These are phyloP conservation scores for Phytophthora ohioensis DNA, from an alignment of 352 stramenopile genomes.

Conservation along the genomic window DNA sequence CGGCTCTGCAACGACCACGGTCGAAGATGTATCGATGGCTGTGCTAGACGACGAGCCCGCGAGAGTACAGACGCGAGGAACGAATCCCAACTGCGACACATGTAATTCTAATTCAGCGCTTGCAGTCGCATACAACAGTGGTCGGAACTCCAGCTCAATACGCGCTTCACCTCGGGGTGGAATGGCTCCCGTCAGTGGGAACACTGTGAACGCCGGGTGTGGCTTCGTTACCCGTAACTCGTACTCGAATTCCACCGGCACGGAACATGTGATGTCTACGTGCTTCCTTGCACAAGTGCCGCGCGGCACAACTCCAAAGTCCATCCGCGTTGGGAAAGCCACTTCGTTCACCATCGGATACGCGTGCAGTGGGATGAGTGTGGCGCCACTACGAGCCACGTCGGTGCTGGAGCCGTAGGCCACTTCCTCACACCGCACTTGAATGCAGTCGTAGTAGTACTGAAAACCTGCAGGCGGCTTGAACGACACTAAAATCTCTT, in stretches of 20 bases:
- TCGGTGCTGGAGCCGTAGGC: slow-evolving; percentile 68
- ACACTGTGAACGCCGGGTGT: slow-evolving; percentile 82
- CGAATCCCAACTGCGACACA: slow-evolving; percentile 85
- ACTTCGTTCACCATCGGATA: slow-evolving; percentile 90
- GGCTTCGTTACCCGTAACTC: slow-evolving; percentile 69
- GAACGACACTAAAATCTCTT: slow-evolving; percentile 86
- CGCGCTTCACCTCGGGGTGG: slow-evolving; percentile 66
- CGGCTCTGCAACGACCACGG: slow-evolving; percentile 3
- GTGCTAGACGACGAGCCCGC: slow-evolving; percentile 65
- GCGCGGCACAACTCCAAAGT: slow-evolving; percentile 82
- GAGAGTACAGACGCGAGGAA: slow-evolving; percentile 68
- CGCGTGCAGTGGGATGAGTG: slow-evolving; percentile 85
- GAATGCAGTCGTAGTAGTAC: slow-evolving; percentile 92
- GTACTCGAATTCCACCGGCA: slow-evolving; percentile 92
- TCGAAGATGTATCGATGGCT: slow-evolving; percentile 1
- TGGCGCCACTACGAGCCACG: slow-evolving; percentile 43
- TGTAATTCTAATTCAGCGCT: slow-evolving; percentile 70
- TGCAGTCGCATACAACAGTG: slow-evolving; percentile 68
- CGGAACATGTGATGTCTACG: slow-evolving; percentile 70
- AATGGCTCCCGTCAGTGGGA: slow-evolving; percentile 74
- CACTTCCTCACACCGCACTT: slow-evolving; percentile 78
- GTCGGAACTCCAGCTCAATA: slow-evolving; percentile 84
- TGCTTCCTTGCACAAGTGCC: slow-evolving; percentile 50
- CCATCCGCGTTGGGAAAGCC: slow-evolving; percentile 74
- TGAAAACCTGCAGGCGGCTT: slow-evolving; percentile 67